A percentile compares a stretch with the other conserved stretches of the same genome.
These are phyloP conservation scores for Adansonia rubrostipa DNA, from an alignment of 441 rosid species.

Conservation along the genomic window DNA sequence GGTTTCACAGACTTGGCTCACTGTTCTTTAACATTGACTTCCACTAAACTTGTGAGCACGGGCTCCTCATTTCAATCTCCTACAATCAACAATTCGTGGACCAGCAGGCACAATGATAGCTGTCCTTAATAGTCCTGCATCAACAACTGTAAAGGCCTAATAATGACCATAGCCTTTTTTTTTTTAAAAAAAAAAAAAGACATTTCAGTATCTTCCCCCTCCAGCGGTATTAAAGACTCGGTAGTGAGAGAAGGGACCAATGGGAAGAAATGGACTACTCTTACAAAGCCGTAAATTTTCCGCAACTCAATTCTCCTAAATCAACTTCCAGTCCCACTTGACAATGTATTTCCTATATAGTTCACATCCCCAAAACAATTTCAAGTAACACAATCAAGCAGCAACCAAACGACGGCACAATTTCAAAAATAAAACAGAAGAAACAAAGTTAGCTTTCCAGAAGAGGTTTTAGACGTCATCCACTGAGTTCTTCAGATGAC, in stretches of 20 bases:
- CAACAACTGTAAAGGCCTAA: neutral
- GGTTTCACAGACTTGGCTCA: neutral
- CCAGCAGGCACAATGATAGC: neutral
- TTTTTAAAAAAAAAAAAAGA: no score
- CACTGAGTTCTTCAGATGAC: neutral
- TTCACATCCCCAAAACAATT: neutral
- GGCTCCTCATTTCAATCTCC: neutral
- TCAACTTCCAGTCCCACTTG: neutral
- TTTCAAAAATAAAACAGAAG: neutral
- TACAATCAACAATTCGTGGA: neutral
- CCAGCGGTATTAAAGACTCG: no score
- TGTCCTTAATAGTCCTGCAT: neutral
- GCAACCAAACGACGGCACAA: neutral
- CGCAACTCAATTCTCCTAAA: neutral
- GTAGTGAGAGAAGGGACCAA: neutral
- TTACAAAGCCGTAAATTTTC: neutral
- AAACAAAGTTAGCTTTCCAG: neutral
- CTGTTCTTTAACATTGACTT: neutral
- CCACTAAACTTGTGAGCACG: neutral
- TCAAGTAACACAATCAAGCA: no score
- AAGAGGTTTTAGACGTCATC: neutral
- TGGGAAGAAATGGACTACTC: neutral
- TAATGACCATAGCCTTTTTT: neutral
- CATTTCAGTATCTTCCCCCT: neutral
- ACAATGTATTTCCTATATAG: neutral